A percentile compares a stretch with the other conserved stretches of the same genome.
These are phyloP conservation scores for Ophiostoma quercus DNA, from an alignment of 2,329 filamentous ascomycete species.

Conservation along the genomic window DNA sequence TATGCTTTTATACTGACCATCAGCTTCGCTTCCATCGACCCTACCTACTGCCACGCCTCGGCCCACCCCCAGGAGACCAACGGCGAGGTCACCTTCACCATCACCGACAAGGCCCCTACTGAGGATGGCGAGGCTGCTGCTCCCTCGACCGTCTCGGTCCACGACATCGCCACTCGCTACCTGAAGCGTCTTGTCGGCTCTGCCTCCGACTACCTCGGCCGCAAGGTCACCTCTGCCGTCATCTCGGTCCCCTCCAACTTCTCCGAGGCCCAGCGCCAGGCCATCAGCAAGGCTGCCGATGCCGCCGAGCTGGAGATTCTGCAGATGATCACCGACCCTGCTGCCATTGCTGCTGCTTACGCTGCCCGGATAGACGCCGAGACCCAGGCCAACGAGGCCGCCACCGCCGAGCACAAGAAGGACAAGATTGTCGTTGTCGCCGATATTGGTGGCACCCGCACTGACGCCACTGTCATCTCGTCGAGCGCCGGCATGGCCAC, in stretches of 20 bases:
- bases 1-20: not conserved
- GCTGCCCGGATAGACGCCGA: conserved; percentile 79
- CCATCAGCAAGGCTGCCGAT: conserved; percentile 70
- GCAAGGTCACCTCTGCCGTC: conserved; percentile 84
- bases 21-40: conserved; percentile 91
- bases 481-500: conserved; percentile 96
- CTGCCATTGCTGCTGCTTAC: conserved; percentile 84
- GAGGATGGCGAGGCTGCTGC: conserved; percentile 32
- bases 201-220: conserved; percentile 82
- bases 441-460: conserved; percentile 87
- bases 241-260: conserved; percentile 94
- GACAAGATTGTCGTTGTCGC: conserved; percentile 92
- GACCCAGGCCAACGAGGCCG: conserved; percentile 82
- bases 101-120: conserved; percentile 67
- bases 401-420: conserved; percentile 64
- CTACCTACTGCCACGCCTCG: conserved; percentile 87
- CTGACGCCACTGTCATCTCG: conserved; percentile 84
- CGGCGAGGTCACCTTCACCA: conserved; percentile 70
- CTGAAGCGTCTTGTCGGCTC: conserved; percentile 74
- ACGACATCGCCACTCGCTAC: conserved; percentile 79
- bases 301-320: conserved; percentile 81
- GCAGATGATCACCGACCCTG: conserved; percentile 86
- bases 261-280: conserved; percentile 76
- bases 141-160: conserved; percentile 65
- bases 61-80: conserved; percentile 77